phyloP scores from a whole-genome alignment of 768 basidiomycete genomes.

The Postia placenta region DNA sequence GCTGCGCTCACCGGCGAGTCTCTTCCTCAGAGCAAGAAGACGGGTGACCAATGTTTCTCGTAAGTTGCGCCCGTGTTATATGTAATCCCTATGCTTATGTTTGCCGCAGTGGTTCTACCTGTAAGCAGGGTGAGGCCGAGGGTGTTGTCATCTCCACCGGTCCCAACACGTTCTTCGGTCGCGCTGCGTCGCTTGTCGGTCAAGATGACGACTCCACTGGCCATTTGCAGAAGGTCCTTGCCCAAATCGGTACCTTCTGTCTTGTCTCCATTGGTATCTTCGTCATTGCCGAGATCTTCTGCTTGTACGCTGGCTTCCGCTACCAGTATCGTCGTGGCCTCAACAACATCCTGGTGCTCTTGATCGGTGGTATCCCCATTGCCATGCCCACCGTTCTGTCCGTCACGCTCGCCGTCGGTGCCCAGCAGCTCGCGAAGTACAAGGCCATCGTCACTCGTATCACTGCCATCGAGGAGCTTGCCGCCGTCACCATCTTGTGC shows the following conservation, averaged over 20 bases:
- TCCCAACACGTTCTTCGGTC: conserved; percentile 98
- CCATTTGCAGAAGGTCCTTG: conserved; percentile 67
- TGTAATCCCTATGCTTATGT: background rate
- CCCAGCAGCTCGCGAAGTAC: conserved; percentile 97
- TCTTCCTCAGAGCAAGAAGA: conserved; percentile 86
- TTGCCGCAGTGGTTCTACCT: conserved; percentile 77
- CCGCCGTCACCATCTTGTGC: conserved; percentile 97
- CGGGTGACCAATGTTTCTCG: conserved; percentile 97
- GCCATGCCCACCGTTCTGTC: conserved; percentile 99
- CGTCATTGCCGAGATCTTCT: conserved; percentile 96
- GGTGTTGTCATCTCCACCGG: conserved; percentile 98
- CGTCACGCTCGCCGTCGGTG: conserved; percentile 97
- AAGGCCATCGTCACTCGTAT: conserved; percentile 99
- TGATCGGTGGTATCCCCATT: conserved; percentile 99
- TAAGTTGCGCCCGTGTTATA: conserved; percentile 36
- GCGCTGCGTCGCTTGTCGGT: conserved; percentile 96
- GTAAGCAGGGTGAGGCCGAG: conserved; percentile 98
- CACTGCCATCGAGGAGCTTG: conserved; percentile 97
- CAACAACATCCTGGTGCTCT: conserved; percentile 94
- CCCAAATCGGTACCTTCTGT: conserved; percentile 98
- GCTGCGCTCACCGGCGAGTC: conserved; percentile 98
- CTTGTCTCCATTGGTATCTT: conserved; percentile 99
- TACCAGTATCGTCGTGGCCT: conserved; percentile 92
- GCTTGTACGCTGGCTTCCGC: conserved; percentile 91
- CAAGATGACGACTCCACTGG: conserved; percentile 99